These are phyloP conservation scores for Hymenoscyphus fructigenus DNA, from an alignment of 2,329 filamentous ascomycete genomes.

Conservation along the genomic window DNA sequence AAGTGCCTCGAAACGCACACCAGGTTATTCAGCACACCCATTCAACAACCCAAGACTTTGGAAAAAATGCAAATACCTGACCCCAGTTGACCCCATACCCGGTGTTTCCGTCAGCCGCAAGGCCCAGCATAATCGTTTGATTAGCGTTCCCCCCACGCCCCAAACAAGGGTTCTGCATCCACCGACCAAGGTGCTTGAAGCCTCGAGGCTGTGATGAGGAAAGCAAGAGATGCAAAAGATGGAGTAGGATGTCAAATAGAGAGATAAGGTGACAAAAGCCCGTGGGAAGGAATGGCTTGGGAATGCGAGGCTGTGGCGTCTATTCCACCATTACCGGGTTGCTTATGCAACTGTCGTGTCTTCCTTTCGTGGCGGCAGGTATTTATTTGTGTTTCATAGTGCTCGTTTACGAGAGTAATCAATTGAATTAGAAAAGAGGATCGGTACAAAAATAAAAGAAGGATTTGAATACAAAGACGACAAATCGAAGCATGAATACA, in stretches of 20 bases:
- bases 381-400: no score
- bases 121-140: background rate
- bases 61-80: background rate
- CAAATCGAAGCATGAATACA: no score
- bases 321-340: no score
- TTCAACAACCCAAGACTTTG: background rate
- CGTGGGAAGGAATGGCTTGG: no score
- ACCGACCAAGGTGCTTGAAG: background rate
- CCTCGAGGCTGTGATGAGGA: background rate
- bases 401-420: no score
- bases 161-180: background rate
- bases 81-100: background rate
- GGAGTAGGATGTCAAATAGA: background rate
- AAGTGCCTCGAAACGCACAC: background rate
- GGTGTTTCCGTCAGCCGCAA: background rate
- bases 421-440: no score
- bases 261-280: background rate
- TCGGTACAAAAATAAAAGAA: no score
- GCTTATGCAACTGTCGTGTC: no score
- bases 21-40: slow-evolving; percentile 2
- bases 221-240: background rate
- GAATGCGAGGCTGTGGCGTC: no score
- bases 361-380: no score
- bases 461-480: no score
- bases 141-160: background rate